Conservation (phyloP, 176 grass and related monocot genomes). For the Carex scoparia region DNA sequence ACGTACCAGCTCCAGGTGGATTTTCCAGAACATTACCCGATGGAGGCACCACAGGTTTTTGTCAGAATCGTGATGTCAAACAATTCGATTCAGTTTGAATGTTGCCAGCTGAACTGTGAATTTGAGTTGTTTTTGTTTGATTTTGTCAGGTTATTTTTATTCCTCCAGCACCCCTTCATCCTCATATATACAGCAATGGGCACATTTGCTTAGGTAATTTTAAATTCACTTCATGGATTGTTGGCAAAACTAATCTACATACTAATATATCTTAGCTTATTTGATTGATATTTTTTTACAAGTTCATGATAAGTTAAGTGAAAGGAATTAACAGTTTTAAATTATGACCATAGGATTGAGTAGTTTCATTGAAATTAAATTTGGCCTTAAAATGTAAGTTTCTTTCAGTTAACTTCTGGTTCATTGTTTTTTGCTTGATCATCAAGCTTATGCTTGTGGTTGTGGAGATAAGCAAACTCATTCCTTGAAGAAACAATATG, state of each 20-base stretch:
- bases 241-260: background rate
- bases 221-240: background rate
- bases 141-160: constrained; percentile 76
- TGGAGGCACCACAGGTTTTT: constrained; percentile 81
- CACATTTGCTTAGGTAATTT: constrained; percentile 92
- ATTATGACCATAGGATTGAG: background rate
- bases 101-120: background rate
- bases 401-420: background rate
- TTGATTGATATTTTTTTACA: constrained; percentile 5
- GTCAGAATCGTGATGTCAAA: background rate
- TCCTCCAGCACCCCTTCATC: constrained; percentile 81
- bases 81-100: background rate
- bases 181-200: constrained; percentile 88
- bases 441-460: background rate
- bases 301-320: background rate
- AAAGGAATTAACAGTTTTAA: background rate
- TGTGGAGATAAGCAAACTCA: background rate
- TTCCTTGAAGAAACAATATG: constrained; percentile 18
- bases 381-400: background rate
- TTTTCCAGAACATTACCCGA: constrained; percentile 96
- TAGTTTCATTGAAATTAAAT: background rate
- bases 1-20: constrained; percentile 83
- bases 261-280: background rate
- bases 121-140: background rate
- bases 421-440: background rate